Evolutionary conservation across 768 basidiomycete species (phyloP).

Genomic region (Pleurotus tuoliensis): DNA sequence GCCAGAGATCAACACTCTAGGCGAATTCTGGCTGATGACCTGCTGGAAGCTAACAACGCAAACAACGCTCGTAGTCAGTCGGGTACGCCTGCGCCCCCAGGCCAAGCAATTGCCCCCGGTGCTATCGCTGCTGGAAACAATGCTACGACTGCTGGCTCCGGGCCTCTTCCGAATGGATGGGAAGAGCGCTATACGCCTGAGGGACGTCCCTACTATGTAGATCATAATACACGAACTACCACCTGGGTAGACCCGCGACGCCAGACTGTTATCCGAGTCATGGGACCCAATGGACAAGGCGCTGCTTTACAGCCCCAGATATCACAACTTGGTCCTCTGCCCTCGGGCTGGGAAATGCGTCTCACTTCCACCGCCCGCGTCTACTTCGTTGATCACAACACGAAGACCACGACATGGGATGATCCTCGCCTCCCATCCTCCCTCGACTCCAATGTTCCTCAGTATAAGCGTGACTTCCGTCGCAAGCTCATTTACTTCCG

Average conservation of each 20-base stretch:
- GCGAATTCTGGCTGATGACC: slow-evolving; percentile 78
- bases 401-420: slow-evolving; percentile 99
- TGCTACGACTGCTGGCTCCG: slow-evolving; percentile 69
- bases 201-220: slow-evolving; percentile 97
- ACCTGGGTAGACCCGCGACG: slow-evolving; percentile 99
- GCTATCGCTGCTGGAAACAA: slow-evolving; percentile 39
- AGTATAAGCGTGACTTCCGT: slow-evolving; percentile 99
- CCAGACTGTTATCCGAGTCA: slow-evolving; percentile 93
- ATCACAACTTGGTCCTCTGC: slow-evolving; percentile 92
- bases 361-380: slow-evolving; percentile 96
- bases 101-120: slow-evolving; percentile 29
- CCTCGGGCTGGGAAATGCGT: slow-evolving; percentile 99
- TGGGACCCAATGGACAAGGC: slow-evolving; percentile 91
- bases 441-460: slow-evolving; percentile 93
- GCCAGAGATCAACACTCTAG: slow-evolving; percentile 85
- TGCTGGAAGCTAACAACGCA: slow-evolving; percentile 69
- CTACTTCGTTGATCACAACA: slow-evolving; percentile 99
- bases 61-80: slow-evolving; percentile 33
- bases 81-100: slow-evolving; percentile 27
- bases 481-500: slow-evolving; percentile 99
- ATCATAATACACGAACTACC: slow-evolving; percentile 98
- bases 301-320: slow-evolving; percentile 91
- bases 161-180: slow-evolving; percentile 94
- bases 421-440: slow-evolving; percentile 95
- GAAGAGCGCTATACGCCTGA: slow-evolving; percentile 98